Evolutionary conservation across 345 rosid species (phyloP).

Genomic region (Aquilaria yunnanensis): DNA sequence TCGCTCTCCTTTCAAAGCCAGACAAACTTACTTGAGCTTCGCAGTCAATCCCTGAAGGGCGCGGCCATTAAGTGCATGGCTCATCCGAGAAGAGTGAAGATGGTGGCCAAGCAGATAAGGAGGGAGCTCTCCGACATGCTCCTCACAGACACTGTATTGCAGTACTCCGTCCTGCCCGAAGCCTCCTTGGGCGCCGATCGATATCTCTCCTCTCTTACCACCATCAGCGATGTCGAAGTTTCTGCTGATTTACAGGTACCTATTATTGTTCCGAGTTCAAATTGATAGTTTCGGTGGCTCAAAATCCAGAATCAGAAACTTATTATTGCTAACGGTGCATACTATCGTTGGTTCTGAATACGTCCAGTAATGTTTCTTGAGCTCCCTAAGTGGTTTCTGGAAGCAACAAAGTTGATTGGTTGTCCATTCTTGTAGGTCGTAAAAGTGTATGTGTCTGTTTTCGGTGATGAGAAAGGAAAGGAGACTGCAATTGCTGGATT

Average conservation of each 20-base stretch:
- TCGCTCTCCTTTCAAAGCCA: conserved; percentile 23
- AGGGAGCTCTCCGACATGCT: conserved; percentile 94
- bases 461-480: conserved; percentile 94
- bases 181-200: conserved; percentile 83
- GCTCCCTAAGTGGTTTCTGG: too few relatives aligned
- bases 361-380: too few relatives aligned
- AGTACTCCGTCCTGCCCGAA: conserved; percentile 79
- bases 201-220: conserved; percentile 79
- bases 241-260: conserved; percentile 76
- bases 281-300: background rate
- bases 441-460: conserved; percentile 89
- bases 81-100: conserved; percentile 79
- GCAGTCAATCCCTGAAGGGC: conserved; percentile 15
- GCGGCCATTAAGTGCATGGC: conserved; percentile 70
- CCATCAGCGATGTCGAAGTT: conserved; percentile 81
- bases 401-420: background rate
- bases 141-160: conserved; percentile 73
- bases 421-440: conserved; percentile 51
- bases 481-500: conserved; percentile 83
- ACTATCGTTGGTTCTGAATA: too few relatives aligned
- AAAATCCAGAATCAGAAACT: too few relatives aligned
- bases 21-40: conserved; percentile 22
- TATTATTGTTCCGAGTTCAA: background rate
- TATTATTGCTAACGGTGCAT: too few relatives aligned
- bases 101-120: conserved; percentile 84